Base-by-base conservation (phyloP, 495 filamentous ascomycete genomes). In the Cercophora newfieldiana region DNA sequence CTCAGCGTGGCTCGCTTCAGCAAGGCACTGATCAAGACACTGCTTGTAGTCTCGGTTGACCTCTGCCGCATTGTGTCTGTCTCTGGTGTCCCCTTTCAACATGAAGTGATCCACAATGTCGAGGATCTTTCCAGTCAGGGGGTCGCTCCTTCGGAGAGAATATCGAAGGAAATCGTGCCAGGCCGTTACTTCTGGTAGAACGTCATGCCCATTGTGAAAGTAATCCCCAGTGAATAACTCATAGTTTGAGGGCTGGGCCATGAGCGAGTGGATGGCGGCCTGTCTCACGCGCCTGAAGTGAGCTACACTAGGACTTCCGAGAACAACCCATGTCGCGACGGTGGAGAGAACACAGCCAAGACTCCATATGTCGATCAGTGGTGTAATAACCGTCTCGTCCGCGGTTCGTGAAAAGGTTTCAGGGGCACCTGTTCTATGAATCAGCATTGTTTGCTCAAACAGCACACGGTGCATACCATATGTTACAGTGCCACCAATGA, bases 251-350 rank as follows among this genome's bases (percentile, higher is more conserved):
- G 6, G 5, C 25, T 54, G 12, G 33, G 56, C 5, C 3, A 16
- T n/a, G 56, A 59, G 56, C 16, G 19, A 59, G 26, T 22, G 56
- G 18, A 54, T 54, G 7, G 50, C 50, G 8, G 50, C n/a, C 12
- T 54, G 50, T n/a, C 50, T 22, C n/a, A 37, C 56, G n/a, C 29
- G 26, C 2, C 22, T 59, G 30, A 31, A 59, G 12, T 59, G 56
- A 2, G 56, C 28, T 1, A 44, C 56, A 33, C 56, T 29, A 18
- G 28, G 12, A 18, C 28, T 29, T 18, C 56, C 56, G 26, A 59
- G 56, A 19, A 59, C 29, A 21, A 59, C 21, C 56, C 56, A 59
- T 59, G 56, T 59, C 29, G 56, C 56, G 12, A 59, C 56, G 6
- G 29, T 30, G 1, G 56, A 59, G 22, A 59, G 22, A 6, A 33